phyloP scores from a whole-genome alignment of 768 basidiomycete species.

The Gymnopilus junonius region DNA sequence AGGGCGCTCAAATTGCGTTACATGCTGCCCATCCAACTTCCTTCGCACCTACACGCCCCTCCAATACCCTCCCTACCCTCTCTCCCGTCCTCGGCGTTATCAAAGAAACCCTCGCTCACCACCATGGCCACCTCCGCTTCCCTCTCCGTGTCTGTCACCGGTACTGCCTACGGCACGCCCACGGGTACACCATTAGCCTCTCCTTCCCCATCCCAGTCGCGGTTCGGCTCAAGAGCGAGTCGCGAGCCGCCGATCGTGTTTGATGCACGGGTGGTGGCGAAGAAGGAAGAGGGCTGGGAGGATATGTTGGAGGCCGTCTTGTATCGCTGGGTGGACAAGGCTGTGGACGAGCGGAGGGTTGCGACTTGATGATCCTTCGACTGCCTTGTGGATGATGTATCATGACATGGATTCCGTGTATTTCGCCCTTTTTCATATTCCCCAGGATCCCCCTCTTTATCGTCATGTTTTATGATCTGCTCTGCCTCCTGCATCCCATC shows the following conservation, averaged over 20 bases:
- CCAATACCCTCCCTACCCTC: slow-evolving; percentile 39
- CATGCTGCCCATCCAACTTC: slow-evolving; percentile 61
- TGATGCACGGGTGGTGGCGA: slow-evolving; percentile 74
- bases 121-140: slow-evolving; percentile 15
- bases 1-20: slow-evolving; percentile 88
- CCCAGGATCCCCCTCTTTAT: background rate
- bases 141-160: slow-evolving; percentile 25
- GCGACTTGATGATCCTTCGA: background rate
- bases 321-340: slow-evolving; percentile 67
- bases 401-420: background rate
- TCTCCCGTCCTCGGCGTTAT: slow-evolving; percentile 22
- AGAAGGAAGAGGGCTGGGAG: slow-evolving; percentile 81
- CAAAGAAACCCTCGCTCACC: slow-evolving; percentile 20
- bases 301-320: slow-evolving; percentile 72
- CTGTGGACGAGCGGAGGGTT: slow-evolving; percentile 66
- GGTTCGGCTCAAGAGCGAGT: slow-evolving; percentile 39
- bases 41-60: background rate
- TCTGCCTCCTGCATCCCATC: background rate
- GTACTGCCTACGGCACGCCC: slow-evolving; percentile 14
- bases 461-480: background rate
- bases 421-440: background rate
- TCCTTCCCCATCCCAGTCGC: slow-evolving; percentile 35
- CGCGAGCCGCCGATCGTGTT: slow-evolving; percentile 60
- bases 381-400: background rate
- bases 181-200: slow-evolving; percentile 32